A percentile compares a stretch with the other conserved stretches of the same genome.
These are phyloP conservation scores for Epichloe coenophiala DNA, from an alignment of 2,329 filamentous ascomycete genomes.

Conservation along the genomic window DNA sequence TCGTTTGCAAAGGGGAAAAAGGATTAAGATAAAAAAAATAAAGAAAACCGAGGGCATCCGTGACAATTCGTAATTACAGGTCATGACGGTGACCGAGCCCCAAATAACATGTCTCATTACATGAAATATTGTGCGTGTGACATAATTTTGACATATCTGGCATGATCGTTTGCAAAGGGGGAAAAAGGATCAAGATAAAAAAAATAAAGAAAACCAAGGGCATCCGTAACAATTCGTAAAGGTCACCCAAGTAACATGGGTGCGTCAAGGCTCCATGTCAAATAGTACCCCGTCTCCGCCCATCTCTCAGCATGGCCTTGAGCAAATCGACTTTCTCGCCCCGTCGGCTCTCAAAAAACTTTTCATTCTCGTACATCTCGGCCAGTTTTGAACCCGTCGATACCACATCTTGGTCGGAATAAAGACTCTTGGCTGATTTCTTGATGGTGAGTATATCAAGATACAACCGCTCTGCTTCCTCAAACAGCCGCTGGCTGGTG, in stretches of 20 bases:
- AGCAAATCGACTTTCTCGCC: constrained; percentile 8
- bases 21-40: too few species aligned
- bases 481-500: constrained; percentile 8
- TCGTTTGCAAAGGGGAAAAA: too few species aligned
- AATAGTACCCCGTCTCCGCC: constrained; percentile 7
- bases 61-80: background rate
- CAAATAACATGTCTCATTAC: background rate
- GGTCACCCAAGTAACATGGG: background rate
- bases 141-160: too few species aligned
- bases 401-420: constrained; percentile 11
- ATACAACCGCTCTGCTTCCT: constrained; percentile 13
- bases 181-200: too few species aligned
- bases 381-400: constrained; percentile 12
- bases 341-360: constrained; percentile 11
- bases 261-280: background rate
- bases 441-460: constrained; percentile 13
- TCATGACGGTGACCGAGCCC: too few species aligned
- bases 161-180: too few species aligned
- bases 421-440: constrained; percentile 11
- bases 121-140: too few species aligned
- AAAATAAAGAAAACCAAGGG: too few species aligned
- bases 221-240: background rate
- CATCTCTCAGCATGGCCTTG: constrained; percentile 4
- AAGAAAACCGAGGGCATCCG: too few species aligned
- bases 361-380: constrained; percentile 17